Conservation (phyloP, 1,284 basidiomycete species). For the Testicularia cyperi region DNA sequence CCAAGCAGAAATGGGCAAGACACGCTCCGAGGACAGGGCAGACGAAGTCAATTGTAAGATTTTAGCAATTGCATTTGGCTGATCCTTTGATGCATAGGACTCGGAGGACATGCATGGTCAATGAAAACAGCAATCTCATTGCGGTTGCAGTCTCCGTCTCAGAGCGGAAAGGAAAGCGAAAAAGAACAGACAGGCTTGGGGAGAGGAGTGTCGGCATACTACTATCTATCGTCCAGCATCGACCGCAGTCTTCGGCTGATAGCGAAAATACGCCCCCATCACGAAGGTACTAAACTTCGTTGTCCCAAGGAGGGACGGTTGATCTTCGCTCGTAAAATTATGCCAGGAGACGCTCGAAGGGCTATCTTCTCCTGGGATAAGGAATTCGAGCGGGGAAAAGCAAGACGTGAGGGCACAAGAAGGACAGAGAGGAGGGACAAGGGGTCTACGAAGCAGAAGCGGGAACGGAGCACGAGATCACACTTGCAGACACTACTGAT, state of each 20-base stretch:
- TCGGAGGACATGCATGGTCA: no score
- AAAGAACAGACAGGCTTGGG: neutral
- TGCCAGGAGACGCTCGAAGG: slow-evolving; percentile 34
- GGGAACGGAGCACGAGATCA: no score
- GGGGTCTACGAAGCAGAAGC: no score
- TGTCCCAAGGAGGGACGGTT: slow-evolving; percentile 27
- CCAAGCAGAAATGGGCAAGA: no score
- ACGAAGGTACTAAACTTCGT: slow-evolving; percentile 39
- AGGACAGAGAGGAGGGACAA: neutral
- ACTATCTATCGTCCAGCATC: slow-evolving; percentile 49
- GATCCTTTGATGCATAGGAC: no score
- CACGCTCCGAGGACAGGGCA: no score
- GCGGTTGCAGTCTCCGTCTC: neutral
- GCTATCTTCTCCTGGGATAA: slow-evolving; percentile 46
- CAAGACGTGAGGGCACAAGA: neutral
- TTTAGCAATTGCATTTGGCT: no score
- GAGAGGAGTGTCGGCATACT: slow-evolving; percentile 25
- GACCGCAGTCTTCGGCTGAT: slow-evolving; percentile 39
- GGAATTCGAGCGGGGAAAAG: slow-evolving; percentile 32
- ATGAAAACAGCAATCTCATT: no score
- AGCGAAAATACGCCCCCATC: slow-evolving; percentile 43
- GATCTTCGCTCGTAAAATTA: slow-evolving; percentile 43
- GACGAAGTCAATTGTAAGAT: no score
- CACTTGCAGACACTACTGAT: no score
- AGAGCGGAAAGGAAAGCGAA: neutral